Evolutionary conservation across 345 rosid species (phyloP).

Genomic region (Acer campestre): DNA sequence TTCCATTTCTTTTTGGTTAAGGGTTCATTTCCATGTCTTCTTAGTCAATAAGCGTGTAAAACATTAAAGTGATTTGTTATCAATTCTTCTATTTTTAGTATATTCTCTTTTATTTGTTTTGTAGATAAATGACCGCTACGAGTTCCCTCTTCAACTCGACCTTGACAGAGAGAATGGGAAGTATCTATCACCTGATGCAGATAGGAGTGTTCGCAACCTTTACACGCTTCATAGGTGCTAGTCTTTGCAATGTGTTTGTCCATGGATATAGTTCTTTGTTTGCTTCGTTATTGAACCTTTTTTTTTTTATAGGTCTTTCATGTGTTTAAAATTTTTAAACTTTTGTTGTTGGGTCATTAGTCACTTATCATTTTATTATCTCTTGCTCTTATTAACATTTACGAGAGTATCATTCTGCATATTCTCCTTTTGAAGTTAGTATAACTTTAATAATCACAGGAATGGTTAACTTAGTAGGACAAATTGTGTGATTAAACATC

Average conservation of each 20-base stretch:
- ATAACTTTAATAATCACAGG: neutral
- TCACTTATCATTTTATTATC: neutral
- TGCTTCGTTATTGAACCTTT: neutral
- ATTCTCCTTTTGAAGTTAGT: neutral
- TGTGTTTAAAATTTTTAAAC: neutral
- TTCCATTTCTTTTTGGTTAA: neutral
- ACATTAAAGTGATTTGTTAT: neutral
- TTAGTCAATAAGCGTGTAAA: neutral
- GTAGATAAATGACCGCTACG: constrained; percentile 96
- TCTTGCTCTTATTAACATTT: too few species aligned
- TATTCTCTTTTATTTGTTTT: constrained; percentile 17
- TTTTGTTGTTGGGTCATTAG: neutral
- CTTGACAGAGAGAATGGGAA: constrained; percentile 83
- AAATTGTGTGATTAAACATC: neutral
- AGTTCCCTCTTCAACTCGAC: constrained; percentile 94
- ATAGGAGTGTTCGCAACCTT: constrained; percentile 84
- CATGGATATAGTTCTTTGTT: neutral
- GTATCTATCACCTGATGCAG: constrained; percentile 85
- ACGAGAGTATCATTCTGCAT: neutral
- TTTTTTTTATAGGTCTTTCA: neutral
- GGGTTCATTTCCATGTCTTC: neutral
- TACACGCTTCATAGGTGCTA: constrained; percentile 84
- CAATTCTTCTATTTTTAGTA: neutral
- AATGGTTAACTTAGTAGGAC: neutral
- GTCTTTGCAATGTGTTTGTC: neutral